Percentiles rank a stretch among this genome's conserved stretches.
Evolutionary conservation across 192 early-diverging fungal genomes (phyloP).

Genomic region (Chytriomyces sp.): DNA sequence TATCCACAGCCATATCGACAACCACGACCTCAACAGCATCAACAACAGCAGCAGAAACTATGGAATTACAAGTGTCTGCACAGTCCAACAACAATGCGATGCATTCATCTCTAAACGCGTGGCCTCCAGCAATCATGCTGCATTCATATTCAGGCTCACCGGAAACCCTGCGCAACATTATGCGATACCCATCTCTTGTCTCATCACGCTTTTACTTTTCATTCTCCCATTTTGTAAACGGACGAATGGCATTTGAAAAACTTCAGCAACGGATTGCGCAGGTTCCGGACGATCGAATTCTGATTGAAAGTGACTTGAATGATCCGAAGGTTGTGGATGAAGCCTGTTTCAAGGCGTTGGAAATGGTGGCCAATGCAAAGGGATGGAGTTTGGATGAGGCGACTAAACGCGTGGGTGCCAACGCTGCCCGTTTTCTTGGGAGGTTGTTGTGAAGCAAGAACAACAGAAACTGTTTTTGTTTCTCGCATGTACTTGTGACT

Average conservation of each 20-base stretch:
- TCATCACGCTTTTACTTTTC: conserved; percentile 70
- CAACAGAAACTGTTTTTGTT: too few relatives aligned
- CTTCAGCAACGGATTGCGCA: conserved; percentile 66
- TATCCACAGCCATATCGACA: not conserved
- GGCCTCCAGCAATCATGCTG: conserved; percentile 74
- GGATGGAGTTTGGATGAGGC: conserved; percentile 62
- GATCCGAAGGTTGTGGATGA: conserved; percentile 58
- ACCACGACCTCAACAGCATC: not conserved
- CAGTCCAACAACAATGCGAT: not conserved
- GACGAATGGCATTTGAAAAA: conserved; percentile 56
- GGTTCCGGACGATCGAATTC: conserved; percentile 76
- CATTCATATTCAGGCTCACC: conserved; percentile 85
- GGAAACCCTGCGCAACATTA: conserved; percentile 67
- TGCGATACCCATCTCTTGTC: conserved; percentile 42
- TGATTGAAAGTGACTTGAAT: conserved; percentile 86
- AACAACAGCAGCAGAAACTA: not conserved
- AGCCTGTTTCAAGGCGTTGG: conserved; percentile 57
- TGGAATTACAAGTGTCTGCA: not conserved
- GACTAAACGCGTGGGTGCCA: conserved; percentile 51
- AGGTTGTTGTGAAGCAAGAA: not conserved
- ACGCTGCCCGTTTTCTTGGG: conserved; percentile 51
- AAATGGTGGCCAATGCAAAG: conserved; percentile 63
- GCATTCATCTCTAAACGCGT: conserved; percentile 35
- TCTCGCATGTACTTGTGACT: too few relatives aligned
- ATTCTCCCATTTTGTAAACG: conserved; percentile 81